These are phyloP conservation scores for Alloteropsis semialata DNA, from an alignment of 176 grass and related monocot genomes.

Conservation along the genomic window DNA sequence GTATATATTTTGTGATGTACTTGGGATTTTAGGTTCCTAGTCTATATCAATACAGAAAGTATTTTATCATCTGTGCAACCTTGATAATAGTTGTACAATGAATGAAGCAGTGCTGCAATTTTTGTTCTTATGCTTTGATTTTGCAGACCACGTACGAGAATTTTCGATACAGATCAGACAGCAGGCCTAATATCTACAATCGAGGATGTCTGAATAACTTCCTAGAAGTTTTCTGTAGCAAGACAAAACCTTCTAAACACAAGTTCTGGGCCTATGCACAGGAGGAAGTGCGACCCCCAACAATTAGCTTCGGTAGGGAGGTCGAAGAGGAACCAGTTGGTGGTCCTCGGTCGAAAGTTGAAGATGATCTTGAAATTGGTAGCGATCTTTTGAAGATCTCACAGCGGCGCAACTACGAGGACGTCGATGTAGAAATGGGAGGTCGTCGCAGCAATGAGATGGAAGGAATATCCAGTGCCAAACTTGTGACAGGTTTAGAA, in stretches of 20 bases:
- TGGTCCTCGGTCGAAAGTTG: constrained; percentile 76
- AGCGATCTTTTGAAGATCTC: constrained; percentile 88
- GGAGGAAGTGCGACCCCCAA: constrained; percentile 56
- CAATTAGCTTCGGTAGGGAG: constrained; percentile 39
- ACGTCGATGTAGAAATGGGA: constrained; percentile 51
- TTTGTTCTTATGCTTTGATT: constrained; percentile 1
- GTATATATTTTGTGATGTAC: background rate
- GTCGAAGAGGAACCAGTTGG: constrained; percentile 51
- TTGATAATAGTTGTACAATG: constrained; percentile 5
- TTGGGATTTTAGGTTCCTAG: constrained; percentile 4
- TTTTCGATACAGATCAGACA: constrained; percentile 81
- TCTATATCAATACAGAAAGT: background rate
- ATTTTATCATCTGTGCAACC: constrained; percentile 1
- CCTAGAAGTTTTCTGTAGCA: constrained; percentile 56
- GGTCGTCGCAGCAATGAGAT: constrained; percentile 44
- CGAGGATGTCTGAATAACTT: constrained; percentile 79
- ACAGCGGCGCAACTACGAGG: constrained; percentile 65
- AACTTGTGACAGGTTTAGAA: constrained; percentile 22
- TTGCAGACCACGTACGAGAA: constrained; percentile 96
- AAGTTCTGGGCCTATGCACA: constrained; percentile 62
- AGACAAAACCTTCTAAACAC: constrained; percentile 75
- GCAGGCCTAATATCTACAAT: constrained; percentile 62
- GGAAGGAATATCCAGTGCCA: constrained; percentile 29
- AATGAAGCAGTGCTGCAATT: constrained; percentile 8
- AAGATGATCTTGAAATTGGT: constrained; percentile 92